Percentiles rank a stretch among this genome's conserved stretches.
phyloP scores from a whole-genome alignment of 306 rosid species.

The Lathyrus aphaca region DNA sequence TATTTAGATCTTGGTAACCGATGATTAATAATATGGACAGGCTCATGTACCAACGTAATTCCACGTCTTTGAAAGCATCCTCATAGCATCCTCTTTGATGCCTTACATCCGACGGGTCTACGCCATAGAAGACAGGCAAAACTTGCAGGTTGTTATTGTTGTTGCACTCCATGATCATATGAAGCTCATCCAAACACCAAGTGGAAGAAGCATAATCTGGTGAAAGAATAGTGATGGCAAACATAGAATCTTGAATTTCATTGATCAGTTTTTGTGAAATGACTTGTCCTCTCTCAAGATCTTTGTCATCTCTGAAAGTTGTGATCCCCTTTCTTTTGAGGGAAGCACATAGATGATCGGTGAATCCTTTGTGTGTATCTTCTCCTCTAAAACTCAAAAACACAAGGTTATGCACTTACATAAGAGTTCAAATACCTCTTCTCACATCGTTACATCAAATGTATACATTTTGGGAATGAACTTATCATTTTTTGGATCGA shows the following conservation, averaged over 20 bases:
- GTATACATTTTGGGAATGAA: too few relatives aligned
- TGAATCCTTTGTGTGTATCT: conserved; percentile 18
- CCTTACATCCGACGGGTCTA: conserved; percentile 30
- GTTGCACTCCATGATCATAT: conserved; percentile 26
- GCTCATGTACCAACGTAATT: too few relatives aligned
- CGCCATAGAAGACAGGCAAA: conserved; percentile 14
- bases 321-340: conserved; percentile 27
- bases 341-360: conserved; percentile 23
- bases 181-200: conserved; percentile 35
- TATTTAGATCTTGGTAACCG: too few relatives aligned
- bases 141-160: background rate
- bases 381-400: conserved; percentile 29
- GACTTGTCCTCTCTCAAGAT: conserved; percentile 15
- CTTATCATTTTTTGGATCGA: too few relatives aligned
- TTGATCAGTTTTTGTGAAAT: conserved; percentile 23
- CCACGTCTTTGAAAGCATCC: background rate
- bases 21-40: too few relatives aligned
- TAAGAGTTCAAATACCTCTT: too few relatives aligned
- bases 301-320: conserved; percentile 31
- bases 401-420: conserved; percentile 7
- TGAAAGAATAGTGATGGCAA: conserved; percentile 18
- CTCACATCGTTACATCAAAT: too few relatives aligned
- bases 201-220: conserved; percentile 24
- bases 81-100: conserved; percentile 11
- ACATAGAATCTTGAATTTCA: conserved; percentile 29